Evolutionary conservation across 805 yeast genomes (phyloP), one percentile per base, ranked within the genome.

Genomic region (Clavispora fructus): DNA sequence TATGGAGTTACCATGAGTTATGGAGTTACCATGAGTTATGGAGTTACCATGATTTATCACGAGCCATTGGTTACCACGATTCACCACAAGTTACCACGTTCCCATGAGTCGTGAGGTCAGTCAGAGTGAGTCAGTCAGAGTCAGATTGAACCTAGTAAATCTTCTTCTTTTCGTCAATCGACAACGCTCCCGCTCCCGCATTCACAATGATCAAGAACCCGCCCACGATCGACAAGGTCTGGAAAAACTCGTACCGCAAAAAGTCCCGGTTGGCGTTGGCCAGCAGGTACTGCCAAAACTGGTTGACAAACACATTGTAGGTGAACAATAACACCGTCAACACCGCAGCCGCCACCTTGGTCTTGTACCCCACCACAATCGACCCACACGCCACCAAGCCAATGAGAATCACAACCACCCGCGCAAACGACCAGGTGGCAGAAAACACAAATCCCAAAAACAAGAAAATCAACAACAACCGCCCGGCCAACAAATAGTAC

Each of bases 111-210:
- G n/a, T n/a, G n/a, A n/a, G n/a, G n/a, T n/a, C n/a, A n/a, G n/a
- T n/a, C n/a, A n/a, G n/a, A n/a, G n/a, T n/a, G n/a, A n/a, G n/a
- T n/a, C n/a, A n/a, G n/a, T n/a, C n/a, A n/a, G n/a, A n/a, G n/a
- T n/a, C n/a, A n/a, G n/a, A n/a, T n/a, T n/a, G n/a, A n/a, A n/a
- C n/a, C 49, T 69, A 89, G 64, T 86, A 88, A 49, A 87, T 83
- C 75, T 92, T 92, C 75, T 92, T 91, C 84, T 94, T 92, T 66
- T 90, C 97, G 62, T 92, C 99, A 48, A 92, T 71, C 26, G 96
- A 87, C 53, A 92, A 75, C 57, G 87, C 91, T 42, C 99, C 99
- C 28, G 98, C 98, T 51, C 99, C 99, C 4, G 96, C 88, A 69
- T 87, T 89, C 49, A 88, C 96, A 50, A 94, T 87, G 55, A 94